A percentile compares a stretch with the other conserved stretches of the same genome.
Conservation (phyloP, 306 rosid species). For the Prunus armeniaca region DNA sequence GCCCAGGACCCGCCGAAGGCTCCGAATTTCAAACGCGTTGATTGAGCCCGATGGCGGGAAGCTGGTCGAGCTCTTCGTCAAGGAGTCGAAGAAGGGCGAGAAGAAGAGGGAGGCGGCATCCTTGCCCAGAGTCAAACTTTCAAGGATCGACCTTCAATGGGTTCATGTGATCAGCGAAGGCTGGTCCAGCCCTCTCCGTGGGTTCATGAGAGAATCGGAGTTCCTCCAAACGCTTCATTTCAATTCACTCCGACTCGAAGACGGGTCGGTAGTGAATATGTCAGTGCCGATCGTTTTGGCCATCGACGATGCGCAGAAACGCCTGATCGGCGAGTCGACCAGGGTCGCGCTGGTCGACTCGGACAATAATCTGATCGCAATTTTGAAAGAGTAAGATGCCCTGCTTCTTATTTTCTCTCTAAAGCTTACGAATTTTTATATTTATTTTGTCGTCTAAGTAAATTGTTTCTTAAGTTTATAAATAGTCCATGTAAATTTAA, state of each 20-base stretch:
- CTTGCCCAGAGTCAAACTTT: conserved; percentile 63
- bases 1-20: conserved; percentile 23
- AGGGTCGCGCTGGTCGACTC: conserved; percentile 76
- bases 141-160: conserved; percentile 76
- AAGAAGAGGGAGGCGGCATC: conserved; percentile 64
- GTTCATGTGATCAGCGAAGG: conserved; percentile 96
- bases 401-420: not conserved
- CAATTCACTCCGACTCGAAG: conserved; percentile 69
- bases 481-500: not conserved
- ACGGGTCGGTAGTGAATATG: conserved; percentile 86
- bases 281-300: conserved; percentile 91
- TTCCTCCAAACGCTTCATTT: conserved; percentile 99
- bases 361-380: conserved; percentile 61
- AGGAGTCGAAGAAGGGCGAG: conserved; percentile 40
- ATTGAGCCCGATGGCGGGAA: conserved; percentile 96
- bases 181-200: conserved; percentile 87
- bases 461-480: not conserved
- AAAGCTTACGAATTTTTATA: not conserved
- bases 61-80: conserved; percentile 74
- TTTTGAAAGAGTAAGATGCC: conserved; percentile 67
- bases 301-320: conserved; percentile 81
- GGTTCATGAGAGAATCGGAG: conserved; percentile 97
- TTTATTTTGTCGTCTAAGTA: not conserved
- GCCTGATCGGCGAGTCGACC: conserved; percentile 61
- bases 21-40: conserved; percentile 60